Percentiles rank a stretch among this genome's conserved stretches.
These are phyloP conservation scores for Leccinellum rugosiceps DNA, from an alignment of 768 basidiomycete species.

Conservation along the genomic window DNA sequence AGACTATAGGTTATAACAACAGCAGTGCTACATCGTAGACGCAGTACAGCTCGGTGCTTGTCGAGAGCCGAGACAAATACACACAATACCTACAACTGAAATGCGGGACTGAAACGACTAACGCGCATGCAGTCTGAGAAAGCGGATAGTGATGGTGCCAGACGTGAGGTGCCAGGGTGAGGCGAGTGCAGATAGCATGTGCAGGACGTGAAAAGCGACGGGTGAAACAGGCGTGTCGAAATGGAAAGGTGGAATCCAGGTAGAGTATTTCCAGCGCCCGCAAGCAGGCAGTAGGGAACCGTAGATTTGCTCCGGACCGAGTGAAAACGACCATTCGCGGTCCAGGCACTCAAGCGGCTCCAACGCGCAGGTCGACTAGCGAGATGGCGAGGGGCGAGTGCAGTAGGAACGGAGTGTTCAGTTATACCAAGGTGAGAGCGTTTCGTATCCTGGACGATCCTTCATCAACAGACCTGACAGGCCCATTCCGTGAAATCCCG, in stretches of 20 bases:
- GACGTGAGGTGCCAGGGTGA: constrained; percentile 17
- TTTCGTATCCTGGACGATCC: constrained; percentile 17
- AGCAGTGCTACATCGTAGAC: constrained; percentile 31
- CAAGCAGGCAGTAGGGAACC: constrained; percentile 24
- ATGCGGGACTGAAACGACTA: constrained; percentile 24
- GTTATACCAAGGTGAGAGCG: not conserved
- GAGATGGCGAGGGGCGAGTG: constrained; percentile 30
- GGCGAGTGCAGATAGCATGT: constrained; percentile 16
- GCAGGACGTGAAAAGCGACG: not conserved
- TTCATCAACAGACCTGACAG: constrained; percentile 24
- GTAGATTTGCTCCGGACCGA: constrained; percentile 8
- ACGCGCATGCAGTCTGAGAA: constrained; percentile 21
- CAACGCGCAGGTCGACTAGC: constrained; percentile 37
- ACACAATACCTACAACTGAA: constrained; percentile 32
- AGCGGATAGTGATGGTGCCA: constrained; percentile 20
- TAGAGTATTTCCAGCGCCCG: constrained; percentile 19
- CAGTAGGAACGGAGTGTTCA: constrained; percentile 11
- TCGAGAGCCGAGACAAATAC: constrained; percentile 27
- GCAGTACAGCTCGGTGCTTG: constrained; percentile 31
- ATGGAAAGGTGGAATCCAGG: constrained; percentile 16
- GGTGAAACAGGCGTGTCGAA: constrained; percentile 24
- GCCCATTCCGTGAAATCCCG: constrained; percentile 26
- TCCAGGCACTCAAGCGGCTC: constrained; percentile 25
- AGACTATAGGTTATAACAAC: constrained; percentile 25
- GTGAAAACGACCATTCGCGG: constrained; percentile 6